Evolutionary conservation across 2,329 filamentous ascomycete genomes (phyloP).

Genomic region (Talaromyces sp.): DNA sequence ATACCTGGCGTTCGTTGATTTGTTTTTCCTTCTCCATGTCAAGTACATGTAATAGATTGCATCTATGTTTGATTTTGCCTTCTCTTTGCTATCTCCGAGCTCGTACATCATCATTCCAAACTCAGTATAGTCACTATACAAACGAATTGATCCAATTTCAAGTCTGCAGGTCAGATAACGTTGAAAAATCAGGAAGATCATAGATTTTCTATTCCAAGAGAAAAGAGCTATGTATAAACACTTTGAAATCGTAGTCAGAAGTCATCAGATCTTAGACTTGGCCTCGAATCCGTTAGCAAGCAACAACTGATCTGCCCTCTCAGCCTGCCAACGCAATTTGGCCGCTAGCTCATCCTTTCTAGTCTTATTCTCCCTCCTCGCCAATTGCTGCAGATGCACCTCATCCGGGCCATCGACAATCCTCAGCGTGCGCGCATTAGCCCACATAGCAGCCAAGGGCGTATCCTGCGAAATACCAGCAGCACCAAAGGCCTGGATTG

Average conservation of each 20-base stretch:
- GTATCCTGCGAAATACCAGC: slow-evolving; percentile 93
- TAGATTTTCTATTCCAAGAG: background rate
- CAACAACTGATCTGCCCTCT: slow-evolving; percentile 38
- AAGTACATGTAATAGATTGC: background rate
- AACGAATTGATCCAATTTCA: background rate
- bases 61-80: background rate
- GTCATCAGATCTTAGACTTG: slow-evolving; percentile 34
- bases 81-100: background rate
- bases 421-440: slow-evolving; percentile 73
- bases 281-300: slow-evolving; percentile 35
- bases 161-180: background rate
- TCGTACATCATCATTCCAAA: background rate
- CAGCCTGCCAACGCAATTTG: slow-evolving; percentile 44
- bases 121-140: background rate
- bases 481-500: slow-evolving; percentile 87
- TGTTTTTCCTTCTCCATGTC: background rate
- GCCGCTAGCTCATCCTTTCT: slow-evolving; percentile 42
- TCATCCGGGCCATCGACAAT: slow-evolving; percentile 95
- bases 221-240: background rate
- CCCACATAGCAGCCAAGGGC: slow-evolving; percentile 80
- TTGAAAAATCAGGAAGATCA: background rate
- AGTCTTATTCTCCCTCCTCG: slow-evolving; percentile 55
- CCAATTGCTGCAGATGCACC: slow-evolving; percentile 68
- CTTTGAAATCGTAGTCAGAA: background rate
- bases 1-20: slow-evolving; percentile 18